Evolutionary conservation across 2,329 filamentous ascomycete species (phyloP).

Genomic region (Paracorniculantispora psalliotae): DNA sequence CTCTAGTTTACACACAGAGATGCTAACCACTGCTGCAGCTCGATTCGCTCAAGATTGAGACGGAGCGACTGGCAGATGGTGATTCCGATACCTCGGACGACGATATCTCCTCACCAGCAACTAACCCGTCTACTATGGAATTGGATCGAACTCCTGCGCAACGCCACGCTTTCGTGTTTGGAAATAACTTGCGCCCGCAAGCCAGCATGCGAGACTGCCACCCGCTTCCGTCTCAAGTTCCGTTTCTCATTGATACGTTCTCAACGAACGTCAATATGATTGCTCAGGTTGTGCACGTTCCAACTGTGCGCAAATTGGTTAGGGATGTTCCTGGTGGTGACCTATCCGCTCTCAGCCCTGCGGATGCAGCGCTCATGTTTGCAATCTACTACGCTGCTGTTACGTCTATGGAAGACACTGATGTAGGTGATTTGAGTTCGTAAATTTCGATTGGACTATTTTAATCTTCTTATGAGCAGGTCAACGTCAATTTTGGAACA

Average conservation of each 20-base stretch:
- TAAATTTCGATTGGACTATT: background rate
- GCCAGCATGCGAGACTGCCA: conserved; percentile 36
- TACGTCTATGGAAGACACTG: conserved; percentile 52
- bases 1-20: conserved; percentile 1
- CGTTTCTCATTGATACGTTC: conserved; percentile 47
- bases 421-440: conserved; percentile 34
- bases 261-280: conserved; percentile 46
- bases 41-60: conserved; percentile 39
- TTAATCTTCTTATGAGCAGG: conserved; percentile 27
- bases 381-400: conserved; percentile 53
- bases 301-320: conserved; percentile 35
- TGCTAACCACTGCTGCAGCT: conserved; percentile 27
- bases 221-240: conserved; percentile 51
- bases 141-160: conserved; percentile 38
- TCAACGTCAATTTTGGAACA: conserved; percentile 43
- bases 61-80: conserved; percentile 25
- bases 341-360: conserved; percentile 29
- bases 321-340: conserved; percentile 30
- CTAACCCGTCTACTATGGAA: conserved; percentile 32
- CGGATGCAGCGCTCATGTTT: conserved; percentile 50
- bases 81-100: conserved; percentile 36
- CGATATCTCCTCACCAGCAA: conserved; percentile 24
- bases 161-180: conserved; percentile 48
- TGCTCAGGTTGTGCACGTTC: conserved; percentile 40
- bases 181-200: conserved; percentile 34